Conservation (phyloP, 2,329 filamentous ascomycete species). For the Sarocladiaceae sp. region DNA sequence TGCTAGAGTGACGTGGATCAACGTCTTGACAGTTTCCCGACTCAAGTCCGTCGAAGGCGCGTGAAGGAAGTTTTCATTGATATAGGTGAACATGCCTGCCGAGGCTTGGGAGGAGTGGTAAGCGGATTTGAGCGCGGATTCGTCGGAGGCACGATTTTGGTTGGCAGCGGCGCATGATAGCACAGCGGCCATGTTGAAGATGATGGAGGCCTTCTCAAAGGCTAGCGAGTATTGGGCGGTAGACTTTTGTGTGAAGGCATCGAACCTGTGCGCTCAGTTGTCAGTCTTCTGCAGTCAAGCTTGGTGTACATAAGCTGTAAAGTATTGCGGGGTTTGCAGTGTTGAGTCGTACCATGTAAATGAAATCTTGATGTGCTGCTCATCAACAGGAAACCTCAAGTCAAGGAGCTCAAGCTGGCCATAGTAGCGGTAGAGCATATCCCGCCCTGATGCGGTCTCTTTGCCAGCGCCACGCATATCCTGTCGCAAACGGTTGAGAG, state of each 20-base stretch:
- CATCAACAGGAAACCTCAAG: constrained; percentile 91
- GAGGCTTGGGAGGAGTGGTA: constrained; percentile 98
- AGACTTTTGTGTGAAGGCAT: constrained; percentile 98
- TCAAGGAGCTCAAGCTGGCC: constrained; percentile 94
- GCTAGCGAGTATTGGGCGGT: constrained; percentile 95
- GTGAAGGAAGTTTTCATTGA: constrained; percentile 98
- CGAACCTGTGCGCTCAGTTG: constrained; percentile 63
- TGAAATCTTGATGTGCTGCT: constrained; percentile 98
- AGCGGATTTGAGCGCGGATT: constrained; percentile 88
- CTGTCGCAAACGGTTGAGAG: constrained; percentile 90
- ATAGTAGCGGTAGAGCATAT: constrained; percentile 95
- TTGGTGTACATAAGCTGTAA: constrained; percentile 5
- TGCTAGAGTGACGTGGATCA: constrained; percentile 89
- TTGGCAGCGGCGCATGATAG: constrained; percentile 92
- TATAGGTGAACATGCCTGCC: constrained; percentile 99
- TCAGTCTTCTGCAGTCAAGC: not conserved
- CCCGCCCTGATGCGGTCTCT: constrained; percentile 89
- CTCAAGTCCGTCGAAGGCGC: constrained; percentile 95
- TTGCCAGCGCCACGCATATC: constrained; percentile 97
- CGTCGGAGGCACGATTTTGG: constrained; percentile 80
- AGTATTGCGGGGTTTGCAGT: not conserved
- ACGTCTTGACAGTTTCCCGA: constrained; percentile 88
- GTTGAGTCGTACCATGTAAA: constrained; percentile 90
- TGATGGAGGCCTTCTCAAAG: constrained; percentile 97
- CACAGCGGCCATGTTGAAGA: constrained; percentile 98